phyloP scores from a whole-genome alignment of 2,329 filamentous ascomycete species.

The Pleurostoma richardsiae region DNA sequence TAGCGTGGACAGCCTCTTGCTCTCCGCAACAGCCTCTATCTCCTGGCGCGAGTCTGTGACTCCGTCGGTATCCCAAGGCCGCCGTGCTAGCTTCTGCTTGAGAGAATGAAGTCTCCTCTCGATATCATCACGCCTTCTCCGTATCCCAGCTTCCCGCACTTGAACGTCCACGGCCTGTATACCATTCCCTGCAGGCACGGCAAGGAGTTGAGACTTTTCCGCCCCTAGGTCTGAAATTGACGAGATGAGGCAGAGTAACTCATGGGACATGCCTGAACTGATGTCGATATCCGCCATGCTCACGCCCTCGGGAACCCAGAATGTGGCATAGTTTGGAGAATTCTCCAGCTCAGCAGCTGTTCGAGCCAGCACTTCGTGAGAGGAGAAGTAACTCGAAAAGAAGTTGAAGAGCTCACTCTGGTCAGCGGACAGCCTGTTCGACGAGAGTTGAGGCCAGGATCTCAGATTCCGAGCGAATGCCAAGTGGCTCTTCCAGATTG shows the following conservation, averaged over 20 bases:
- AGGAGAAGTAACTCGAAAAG: conserved; percentile 15
- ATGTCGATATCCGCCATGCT: conserved; percentile 8
- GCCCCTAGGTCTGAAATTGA: too few relatives aligned
- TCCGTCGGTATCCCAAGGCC: background rate
- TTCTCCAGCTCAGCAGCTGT: background rate
- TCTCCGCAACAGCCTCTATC: conserved; percentile 12
- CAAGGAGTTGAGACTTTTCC: too few relatives aligned
- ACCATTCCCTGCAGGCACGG: too few relatives aligned
- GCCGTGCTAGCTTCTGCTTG: background rate
- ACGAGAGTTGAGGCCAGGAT: conserved; percentile 1
- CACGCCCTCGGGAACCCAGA: conserved; percentile 11
- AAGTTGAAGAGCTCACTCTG: conserved; percentile 14
- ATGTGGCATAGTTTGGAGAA: background rate
- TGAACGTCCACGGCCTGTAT: too few relatives aligned
- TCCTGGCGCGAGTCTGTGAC: background rate
- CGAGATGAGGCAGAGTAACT: too few relatives aligned
- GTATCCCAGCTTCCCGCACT: background rate
- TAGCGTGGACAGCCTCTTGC: conserved; percentile 17
- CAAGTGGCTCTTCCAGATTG: conserved; percentile 19
- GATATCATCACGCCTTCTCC: background rate
- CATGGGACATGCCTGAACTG: background rate
- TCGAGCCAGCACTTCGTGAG: conserved; percentile 12
- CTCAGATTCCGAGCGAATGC: conserved; percentile 13
- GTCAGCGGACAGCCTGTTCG: conserved; percentile 11
- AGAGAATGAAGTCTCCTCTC: background rate